Evolutionary conservation across 108 stramenopile genomes (phyloP).

Genomic region (Nannochloropsis gaditana): DNA sequence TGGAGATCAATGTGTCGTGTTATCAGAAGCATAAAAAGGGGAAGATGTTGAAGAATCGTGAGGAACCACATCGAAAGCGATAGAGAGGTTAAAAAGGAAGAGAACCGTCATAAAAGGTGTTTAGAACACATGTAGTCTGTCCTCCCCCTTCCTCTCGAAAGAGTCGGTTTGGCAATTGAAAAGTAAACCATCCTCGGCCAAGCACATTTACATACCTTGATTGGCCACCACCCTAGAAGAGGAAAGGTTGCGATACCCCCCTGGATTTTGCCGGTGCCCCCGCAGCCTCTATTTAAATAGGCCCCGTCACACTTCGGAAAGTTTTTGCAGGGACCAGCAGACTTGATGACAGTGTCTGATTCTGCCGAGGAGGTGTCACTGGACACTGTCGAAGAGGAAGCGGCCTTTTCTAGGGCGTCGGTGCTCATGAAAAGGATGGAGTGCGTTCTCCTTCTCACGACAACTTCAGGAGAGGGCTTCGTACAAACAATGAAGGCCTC

Average conservation of each 20-base stretch:
- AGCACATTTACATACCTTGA: background rate
- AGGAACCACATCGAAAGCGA: no score
- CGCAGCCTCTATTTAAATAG: slow-evolving; percentile 14
- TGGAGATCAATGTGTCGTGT: background rate
- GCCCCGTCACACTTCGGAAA: slow-evolving; percentile 1
- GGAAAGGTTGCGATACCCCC: slow-evolving; percentile 11
- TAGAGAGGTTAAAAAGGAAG: no score
- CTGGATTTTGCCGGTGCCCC: slow-evolving; percentile 10
- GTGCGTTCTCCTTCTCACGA: background rate
- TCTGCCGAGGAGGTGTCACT: background rate
- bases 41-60: background rate
- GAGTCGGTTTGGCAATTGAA: no score
- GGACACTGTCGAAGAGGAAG: background rate
- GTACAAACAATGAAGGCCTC: background rate
- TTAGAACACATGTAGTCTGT: no score
- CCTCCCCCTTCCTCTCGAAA: no score
- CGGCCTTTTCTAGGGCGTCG: background rate
- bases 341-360: background rate
- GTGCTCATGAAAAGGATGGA: background rate
- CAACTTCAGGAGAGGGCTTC: background rate
- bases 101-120: no score
- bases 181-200: background rate
- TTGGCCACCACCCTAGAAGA: slow-evolving; percentile 11
- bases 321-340: background rate
- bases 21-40: background rate